A percentile compares a stretch with the other conserved stretches of the same genome.
Evolutionary conservation across 805 yeast genomes (phyloP).

Genomic region (Starmerella bombi): DNA sequence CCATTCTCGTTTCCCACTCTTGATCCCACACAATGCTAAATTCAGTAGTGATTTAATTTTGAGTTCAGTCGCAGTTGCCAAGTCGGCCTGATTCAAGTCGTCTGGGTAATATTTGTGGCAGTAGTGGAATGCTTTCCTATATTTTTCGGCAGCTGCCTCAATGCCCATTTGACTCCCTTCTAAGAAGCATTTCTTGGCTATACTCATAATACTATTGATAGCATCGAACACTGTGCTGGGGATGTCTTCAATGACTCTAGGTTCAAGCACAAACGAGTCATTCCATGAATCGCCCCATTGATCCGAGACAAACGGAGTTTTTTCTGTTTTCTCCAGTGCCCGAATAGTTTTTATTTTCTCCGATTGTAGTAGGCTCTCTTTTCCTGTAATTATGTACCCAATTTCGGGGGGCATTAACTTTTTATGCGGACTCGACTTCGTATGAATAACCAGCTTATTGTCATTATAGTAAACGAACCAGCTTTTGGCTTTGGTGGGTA

Average conservation of each 20-base stretch:
- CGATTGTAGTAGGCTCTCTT: slow-evolving; percentile 5
- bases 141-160: slow-evolving; percentile 50
- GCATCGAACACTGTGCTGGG: slow-evolving; percentile 19
- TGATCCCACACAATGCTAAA: slow-evolving; percentile 59
- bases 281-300: slow-evolving; percentile 20
- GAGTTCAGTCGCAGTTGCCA: slow-evolving; percentile 33
- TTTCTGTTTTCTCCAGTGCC: slow-evolving; percentile 14
- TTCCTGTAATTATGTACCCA: slow-evolving; percentile 20
- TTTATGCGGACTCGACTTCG: background rate
- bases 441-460: background rate
- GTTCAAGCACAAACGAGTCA: slow-evolving; percentile 19
- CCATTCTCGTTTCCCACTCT: slow-evolving; percentile 33
- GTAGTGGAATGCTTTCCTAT: slow-evolving; percentile 57
- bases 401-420: slow-evolving; percentile 1
- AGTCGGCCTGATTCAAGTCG: slow-evolving; percentile 26
- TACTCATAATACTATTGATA: slow-evolving; percentile 26
- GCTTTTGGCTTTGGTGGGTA: background rate
- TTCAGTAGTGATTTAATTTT: slow-evolving; percentile 57
- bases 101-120: slow-evolving; percentile 63
- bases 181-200: slow-evolving; percentile 60
- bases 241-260: slow-evolving; percentile 17
- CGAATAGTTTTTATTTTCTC: background rate
- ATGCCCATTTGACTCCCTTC: slow-evolving; percentile 39
- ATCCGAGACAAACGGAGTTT: slow-evolving; percentile 19
- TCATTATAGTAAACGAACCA: slow-evolving; percentile 5